phyloP scores from a whole-genome alignment of 768 basidiomycete genomes.

The Pleurotus tuoliensis region DNA sequence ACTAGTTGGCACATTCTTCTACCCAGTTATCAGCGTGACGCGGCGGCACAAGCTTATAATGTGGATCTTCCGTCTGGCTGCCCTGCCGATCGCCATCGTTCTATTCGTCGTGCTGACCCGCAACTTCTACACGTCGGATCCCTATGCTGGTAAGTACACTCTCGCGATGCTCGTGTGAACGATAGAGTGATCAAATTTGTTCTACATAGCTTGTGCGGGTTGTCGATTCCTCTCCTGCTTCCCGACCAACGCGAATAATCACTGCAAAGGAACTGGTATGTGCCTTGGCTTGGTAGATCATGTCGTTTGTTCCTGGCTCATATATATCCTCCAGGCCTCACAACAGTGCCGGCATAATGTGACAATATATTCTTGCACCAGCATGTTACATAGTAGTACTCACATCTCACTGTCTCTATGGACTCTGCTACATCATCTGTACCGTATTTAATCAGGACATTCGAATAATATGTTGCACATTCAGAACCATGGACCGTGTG shows the following conservation, averaged over 20 bases:
- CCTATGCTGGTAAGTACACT: conserved; percentile 64
- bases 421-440: conserved; percentile 10
- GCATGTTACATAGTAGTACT: not conserved
- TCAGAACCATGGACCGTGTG: no score
- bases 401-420: not conserved
- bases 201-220: conserved; percentile 65
- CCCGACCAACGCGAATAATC: conserved; percentile 67
- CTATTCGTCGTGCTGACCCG: conserved; percentile 77
- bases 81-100: conserved; percentile 71
- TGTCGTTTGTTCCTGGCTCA: not conserved
- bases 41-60: conserved; percentile 68
- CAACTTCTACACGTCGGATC: conserved; percentile 90
- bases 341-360: not conserved
- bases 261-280: conserved; percentile 53
- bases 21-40: conserved; percentile 84
- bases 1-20: conserved; percentile 77
- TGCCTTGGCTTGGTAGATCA: not conserved
- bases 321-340: conserved; percentile 4
- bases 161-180: conserved; percentile 1
- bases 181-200: not conserved
- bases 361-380: not conserved
- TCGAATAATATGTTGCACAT: not conserved
- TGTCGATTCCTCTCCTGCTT: conserved; percentile 91
- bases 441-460: conserved; percentile 8
- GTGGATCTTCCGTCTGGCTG: conserved; percentile 69